Conservation (phyloP, 495 filamentous ascomycete genomes). For the Lineolata rhizophorae region DNA sequence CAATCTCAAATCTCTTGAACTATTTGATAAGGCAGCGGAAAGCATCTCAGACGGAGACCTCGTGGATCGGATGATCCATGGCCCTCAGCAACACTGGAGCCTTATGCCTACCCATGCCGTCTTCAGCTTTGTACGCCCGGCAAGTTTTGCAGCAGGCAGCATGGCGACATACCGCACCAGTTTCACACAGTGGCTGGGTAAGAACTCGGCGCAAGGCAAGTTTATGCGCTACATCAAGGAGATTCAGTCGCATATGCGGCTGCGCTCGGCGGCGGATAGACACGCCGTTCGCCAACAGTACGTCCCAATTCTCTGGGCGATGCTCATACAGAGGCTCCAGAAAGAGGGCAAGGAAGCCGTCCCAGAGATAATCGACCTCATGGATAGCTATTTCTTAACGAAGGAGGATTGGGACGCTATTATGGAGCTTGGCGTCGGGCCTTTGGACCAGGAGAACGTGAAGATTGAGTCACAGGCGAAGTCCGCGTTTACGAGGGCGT, state of each 20-base stretch:
- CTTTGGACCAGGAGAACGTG: conserved; percentile 49
- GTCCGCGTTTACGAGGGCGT: conserved; percentile 65
- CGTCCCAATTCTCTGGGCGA: conserved; percentile 69
- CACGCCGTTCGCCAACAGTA: conserved; percentile 92
- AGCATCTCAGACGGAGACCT: conserved; percentile 96
- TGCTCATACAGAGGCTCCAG: conserved; percentile 36
- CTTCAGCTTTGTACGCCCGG: conserved; percentile 81
- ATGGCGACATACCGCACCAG: conserved; percentile 30
- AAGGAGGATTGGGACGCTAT: conserved; percentile 86
- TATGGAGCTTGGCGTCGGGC: conserved; percentile 74
- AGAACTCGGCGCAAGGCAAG: conserved; percentile 82
- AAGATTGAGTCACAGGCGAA: conserved; percentile 73
- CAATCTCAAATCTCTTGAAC: conserved; percentile 59
- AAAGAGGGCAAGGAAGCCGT: conserved; percentile 19
- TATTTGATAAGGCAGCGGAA: conserved; percentile 68
- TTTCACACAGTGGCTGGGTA: conserved; percentile 84
- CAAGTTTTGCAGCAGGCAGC: conserved; percentile 71
- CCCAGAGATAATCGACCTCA: conserved; percentile 44
- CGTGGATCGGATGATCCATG: conserved; percentile 95
- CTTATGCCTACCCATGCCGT: conserved; percentile 95
- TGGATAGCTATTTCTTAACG: conserved; percentile 97
- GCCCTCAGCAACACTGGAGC: conserved; percentile 92
- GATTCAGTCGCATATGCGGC: conserved; percentile 90
- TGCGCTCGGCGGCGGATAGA: conserved; percentile 76
- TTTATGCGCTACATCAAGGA: conserved; percentile 72